phyloP scores from a whole-genome alignment of 768 basidiomycete genomes.

The Chlorophyllum brunneum region DNA sequence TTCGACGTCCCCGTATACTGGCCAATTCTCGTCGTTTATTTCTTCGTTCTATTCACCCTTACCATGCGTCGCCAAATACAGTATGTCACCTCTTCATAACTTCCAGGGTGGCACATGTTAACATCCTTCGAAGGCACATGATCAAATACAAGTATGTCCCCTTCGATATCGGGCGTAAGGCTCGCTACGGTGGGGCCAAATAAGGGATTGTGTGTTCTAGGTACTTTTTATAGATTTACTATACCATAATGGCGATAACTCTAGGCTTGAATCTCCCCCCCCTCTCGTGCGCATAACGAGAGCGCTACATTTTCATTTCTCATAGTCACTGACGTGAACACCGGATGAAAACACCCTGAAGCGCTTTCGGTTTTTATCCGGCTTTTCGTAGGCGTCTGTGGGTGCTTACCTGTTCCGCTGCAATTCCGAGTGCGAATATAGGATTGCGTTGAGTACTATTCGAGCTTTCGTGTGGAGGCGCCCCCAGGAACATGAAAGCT shows the following conservation, averaged over 20 bases:
- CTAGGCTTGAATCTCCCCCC: neutral
- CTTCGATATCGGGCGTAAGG: slow-evolving; percentile 93
- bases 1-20: slow-evolving; percentile 99
- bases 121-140: slow-evolving; percentile 73
- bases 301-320: too few relatives aligned
- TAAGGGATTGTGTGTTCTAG: neutral
- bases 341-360: too few relatives aligned
- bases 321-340: neutral
- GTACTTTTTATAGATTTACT: slow-evolving; percentile 5
- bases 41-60: slow-evolving; percentile 89
- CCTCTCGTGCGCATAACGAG: too few relatives aligned
- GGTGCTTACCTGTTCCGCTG: neutral
- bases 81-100: slow-evolving; percentile 43
- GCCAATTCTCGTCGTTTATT: slow-evolving; percentile 98
- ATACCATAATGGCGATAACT: slow-evolving; percentile 7
- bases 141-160: slow-evolving; percentile 98
- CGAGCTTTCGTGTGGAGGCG: too few relatives aligned
- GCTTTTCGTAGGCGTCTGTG: too few relatives aligned
- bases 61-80: slow-evolving; percentile 97
- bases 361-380: too few relatives aligned
- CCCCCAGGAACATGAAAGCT: too few relatives aligned
- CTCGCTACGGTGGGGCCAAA: slow-evolving; percentile 64
- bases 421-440: neutral
- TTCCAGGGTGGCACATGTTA: slow-evolving; percentile 10
- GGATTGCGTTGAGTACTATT: neutral